These are phyloP conservation scores for Aeschynomene evenia DNA, from an alignment of 306 rosid genomes.

Conservation along the genomic window DNA sequence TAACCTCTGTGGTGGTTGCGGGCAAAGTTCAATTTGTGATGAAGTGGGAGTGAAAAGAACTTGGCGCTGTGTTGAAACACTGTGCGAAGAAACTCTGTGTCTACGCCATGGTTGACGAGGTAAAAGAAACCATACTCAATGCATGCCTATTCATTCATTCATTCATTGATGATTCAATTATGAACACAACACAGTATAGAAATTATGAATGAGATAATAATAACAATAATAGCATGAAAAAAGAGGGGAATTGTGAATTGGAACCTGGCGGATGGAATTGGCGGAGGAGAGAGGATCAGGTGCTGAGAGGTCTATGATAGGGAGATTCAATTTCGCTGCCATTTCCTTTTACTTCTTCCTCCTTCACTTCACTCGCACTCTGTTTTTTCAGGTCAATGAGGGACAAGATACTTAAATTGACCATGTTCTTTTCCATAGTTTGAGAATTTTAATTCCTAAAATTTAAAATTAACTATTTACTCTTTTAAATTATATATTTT, in stretches of 20 bases:
- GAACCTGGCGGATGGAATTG: slow-evolving; percentile 61
- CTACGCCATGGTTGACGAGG: slow-evolving; percentile 80
- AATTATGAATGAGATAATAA: too few relatives aligned
- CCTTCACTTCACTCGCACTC: neutral
- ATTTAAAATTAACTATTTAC: too few relatives aligned
- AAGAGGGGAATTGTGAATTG: neutral
- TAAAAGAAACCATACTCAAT: slow-evolving; percentile 77
- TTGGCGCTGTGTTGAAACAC: slow-evolving; percentile 51
- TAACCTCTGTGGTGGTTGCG: slow-evolving; percentile 75
- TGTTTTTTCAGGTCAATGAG: too few relatives aligned
- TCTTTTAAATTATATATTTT: too few relatives aligned
- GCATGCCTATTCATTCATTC: slow-evolving; percentile 53
- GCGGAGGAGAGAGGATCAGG: slow-evolving; percentile 56
- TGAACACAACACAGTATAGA: neutral
- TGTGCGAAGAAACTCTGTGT: slow-evolving; percentile 37
- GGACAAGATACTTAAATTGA: too few relatives aligned
- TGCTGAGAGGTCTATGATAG: slow-evolving; percentile 66
- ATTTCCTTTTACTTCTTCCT: neutral
- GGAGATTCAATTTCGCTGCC: slow-evolving; percentile 48
- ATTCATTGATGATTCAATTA: neutral
- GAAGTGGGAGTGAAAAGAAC: slow-evolving; percentile 63
- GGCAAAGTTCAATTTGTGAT: slow-evolving; percentile 50
- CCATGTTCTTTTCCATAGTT: too few relatives aligned
- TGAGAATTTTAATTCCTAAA: too few relatives aligned
- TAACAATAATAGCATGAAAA: too few relatives aligned